Base-by-base conservation (phyloP, 2,329 filamentous ascomycete genomes). In the Diaporthe sp. region DNA sequence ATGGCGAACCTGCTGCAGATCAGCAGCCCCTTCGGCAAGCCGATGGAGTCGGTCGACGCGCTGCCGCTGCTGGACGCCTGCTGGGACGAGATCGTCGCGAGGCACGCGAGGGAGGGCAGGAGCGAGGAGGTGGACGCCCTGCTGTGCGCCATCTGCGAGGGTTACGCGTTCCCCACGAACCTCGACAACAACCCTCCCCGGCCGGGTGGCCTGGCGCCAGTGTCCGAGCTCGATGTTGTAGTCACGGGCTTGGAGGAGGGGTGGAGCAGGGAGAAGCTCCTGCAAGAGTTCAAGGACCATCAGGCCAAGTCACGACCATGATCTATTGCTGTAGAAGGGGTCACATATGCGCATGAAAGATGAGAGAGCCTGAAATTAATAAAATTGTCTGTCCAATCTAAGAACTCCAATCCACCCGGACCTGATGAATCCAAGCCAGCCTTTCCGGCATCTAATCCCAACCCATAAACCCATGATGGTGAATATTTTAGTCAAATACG, bases 101-200 rank as follows among this genome's bases (percentile, higher is more conserved):
- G 82, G 74, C 84, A 84, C 75, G 78, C 80, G 39, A 71, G 74
- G 7, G 78, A 86, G 31, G 85, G 86, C 0, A 39, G 86, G 73
- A 87, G 82, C 74, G 81, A 82, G 0, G 83, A 85, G 76, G 82
- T 90, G 4, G 82, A 84, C 76, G 85, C 87, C 3, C 85, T 90
- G 47, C 81, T 92, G 0, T 80, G 83, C 5, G 88, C 89, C 17
- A 82, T 92, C 7, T 89, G 84, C 0, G 88, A 92, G 47, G 91
- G 90, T 0, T 92, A 92, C 80, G 88, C 90, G 2, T 92, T 92
- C 76, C 90, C 90, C 0, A 92, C 90, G 8, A 92, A 92, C 80
- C 77, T 92, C 67, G 90, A 92, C 79, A 85, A 82, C 3, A 86
- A 90, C 65, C 87, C 90, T 1, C 91, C 91, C 0, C 87, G 85